Evolutionary conservation across 805 yeast species (phyloP).

Genomic region (Nakazawaea wyomingensis): DNA sequence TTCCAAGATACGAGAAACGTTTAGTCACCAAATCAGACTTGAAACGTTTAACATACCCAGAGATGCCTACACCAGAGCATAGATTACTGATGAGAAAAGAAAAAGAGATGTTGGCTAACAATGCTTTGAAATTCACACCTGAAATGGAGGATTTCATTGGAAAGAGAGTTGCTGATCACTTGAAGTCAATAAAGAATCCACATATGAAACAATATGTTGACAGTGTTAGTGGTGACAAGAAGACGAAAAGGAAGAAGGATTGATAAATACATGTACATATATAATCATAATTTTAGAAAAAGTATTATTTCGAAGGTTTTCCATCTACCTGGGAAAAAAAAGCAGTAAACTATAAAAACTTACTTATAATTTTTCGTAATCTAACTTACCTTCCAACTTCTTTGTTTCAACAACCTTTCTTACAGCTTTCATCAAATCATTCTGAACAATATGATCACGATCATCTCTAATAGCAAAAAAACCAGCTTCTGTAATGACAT

Average conservation of each 20-base stretch:
- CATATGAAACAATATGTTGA: constrained; percentile 25
- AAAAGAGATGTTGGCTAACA: constrained; percentile 38
- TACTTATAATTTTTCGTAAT: constrained; percentile 82
- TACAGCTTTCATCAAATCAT: constrained; percentile 96
- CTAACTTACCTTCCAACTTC: constrained; percentile 94
- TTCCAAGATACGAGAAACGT: constrained; percentile 37
- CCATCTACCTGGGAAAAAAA: no score
- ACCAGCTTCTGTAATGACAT: constrained; percentile 97
- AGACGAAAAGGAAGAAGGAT: constrained; percentile 14
- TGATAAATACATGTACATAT: not conserved
- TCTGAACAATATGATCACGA: constrained; percentile 88
- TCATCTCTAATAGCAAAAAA: constrained; percentile 98
- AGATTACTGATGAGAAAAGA: constrained; percentile 60
- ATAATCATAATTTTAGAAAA: not conserved
- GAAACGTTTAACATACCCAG: constrained; percentile 58
- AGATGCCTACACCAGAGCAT: constrained; percentile 67
- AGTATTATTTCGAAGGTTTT: not conserved
- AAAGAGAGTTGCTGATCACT: constrained; percentile 30
- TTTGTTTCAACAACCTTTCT: constrained; percentile 95
- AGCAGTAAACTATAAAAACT: no score
- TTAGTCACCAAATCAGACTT: constrained; percentile 55
- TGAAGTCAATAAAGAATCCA: constrained; percentile 27
- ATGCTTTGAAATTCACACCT: constrained; percentile 34
- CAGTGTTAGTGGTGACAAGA: constrained; percentile 13
- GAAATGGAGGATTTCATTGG: constrained; percentile 44